A percentile compares a stretch with the other conserved stretches of the same genome.
Evolutionary conservation across 768 basidiomycete species (phyloP).

Genomic region (Agaricus sinodeliciosus): DNA sequence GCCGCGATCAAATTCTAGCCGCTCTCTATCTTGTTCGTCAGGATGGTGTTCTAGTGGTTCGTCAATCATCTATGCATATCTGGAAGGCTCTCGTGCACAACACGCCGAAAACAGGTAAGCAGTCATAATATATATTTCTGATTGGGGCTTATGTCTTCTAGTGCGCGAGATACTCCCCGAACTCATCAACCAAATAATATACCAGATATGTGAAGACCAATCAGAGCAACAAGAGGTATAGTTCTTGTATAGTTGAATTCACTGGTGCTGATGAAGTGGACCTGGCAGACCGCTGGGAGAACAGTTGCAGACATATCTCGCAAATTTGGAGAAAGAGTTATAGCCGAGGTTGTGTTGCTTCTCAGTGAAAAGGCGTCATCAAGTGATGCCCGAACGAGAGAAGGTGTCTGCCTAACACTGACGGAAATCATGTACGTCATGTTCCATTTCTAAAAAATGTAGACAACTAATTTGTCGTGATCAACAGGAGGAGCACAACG

Average conservation of each 20-base stretch:
- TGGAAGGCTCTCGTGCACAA: slow-evolving; percentile 98
- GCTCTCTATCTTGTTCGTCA: slow-evolving; percentile 91
- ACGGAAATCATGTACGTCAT: slow-evolving; percentile 76
- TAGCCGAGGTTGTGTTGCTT: slow-evolving; percentile 78
- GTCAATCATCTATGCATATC: slow-evolving; percentile 88
- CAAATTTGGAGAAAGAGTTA: slow-evolving; percentile 90
- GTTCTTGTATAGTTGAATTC: too few relatives aligned
- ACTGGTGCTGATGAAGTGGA: neutral
- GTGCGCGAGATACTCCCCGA: slow-evolving; percentile 89
- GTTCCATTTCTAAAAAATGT: neutral
- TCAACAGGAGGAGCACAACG: slow-evolving; percentile 68
- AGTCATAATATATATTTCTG: neutral
- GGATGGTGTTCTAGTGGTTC: slow-evolving; percentile 83
- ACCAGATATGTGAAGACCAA: slow-evolving; percentile 71
- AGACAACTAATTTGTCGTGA: slow-evolving; percentile 2
- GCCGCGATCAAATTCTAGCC: slow-evolving; percentile 86
- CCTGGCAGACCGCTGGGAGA: slow-evolving; percentile 45
- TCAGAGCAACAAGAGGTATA: slow-evolving; percentile 86
- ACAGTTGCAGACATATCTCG: slow-evolving; percentile 86
- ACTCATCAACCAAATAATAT: slow-evolving; percentile 71
- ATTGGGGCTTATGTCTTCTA: slow-evolving; percentile 20
- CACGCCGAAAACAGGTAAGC: slow-evolving; percentile 79
- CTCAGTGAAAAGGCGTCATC: slow-evolving; percentile 63
- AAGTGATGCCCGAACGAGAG: slow-evolving; percentile 55
- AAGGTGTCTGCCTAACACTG: slow-evolving; percentile 85